Conservation (phyloP, 2,329 filamentous ascomycete genomes). For the Parastagonospora avenae region DNA sequence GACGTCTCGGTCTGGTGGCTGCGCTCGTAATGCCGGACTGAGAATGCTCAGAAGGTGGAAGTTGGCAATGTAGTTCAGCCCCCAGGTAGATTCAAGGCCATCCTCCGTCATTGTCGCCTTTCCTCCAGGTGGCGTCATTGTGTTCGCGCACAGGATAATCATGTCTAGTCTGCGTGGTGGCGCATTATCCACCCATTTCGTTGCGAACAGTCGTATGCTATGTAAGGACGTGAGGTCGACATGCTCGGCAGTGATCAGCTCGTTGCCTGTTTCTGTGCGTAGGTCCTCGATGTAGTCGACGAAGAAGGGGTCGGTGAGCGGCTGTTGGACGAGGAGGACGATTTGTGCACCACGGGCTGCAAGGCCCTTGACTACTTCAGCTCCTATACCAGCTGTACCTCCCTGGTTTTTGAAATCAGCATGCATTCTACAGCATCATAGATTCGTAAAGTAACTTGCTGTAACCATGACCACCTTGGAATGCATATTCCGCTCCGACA, state of each 20-base stretch:
- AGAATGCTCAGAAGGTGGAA: conserved; percentile 93
- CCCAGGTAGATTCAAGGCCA: conserved; percentile 88
- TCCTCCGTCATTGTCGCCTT: conserved; percentile 69
- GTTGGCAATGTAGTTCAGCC: conserved; percentile 92
- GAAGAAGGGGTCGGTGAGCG: conserved; percentile 83
- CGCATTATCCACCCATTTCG: conserved; percentile 96
- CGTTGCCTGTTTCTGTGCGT: conserved; percentile 74
- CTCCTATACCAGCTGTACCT: conserved; percentile 91
- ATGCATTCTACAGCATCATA: not conserved
- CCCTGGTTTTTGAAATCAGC: conserved; percentile 57
- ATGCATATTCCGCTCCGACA: conserved; percentile 82
- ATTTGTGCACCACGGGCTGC: conserved; percentile 86
- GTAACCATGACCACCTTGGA: conserved; percentile 94
- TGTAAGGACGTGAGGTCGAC: conserved; percentile 88
- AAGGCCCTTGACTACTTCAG: conserved; percentile 73
- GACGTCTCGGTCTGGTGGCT: conserved; percentile 93
- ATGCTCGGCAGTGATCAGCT: conserved; percentile 93
- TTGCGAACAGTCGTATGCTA: conserved; percentile 90
- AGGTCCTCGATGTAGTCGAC: conserved; percentile 92
- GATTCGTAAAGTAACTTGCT: conserved; percentile 51
- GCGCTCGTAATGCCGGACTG: conserved; percentile 84
- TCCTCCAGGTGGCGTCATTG: conserved; percentile 71
- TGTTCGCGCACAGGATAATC: conserved; percentile 84
- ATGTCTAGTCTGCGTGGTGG: conserved; percentile 88
- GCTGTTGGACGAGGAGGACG: conserved; percentile 82